Base-by-base conservation (phyloP, 2,329 filamentous ascomycete genomes). In the Venturia asperata region DNA sequence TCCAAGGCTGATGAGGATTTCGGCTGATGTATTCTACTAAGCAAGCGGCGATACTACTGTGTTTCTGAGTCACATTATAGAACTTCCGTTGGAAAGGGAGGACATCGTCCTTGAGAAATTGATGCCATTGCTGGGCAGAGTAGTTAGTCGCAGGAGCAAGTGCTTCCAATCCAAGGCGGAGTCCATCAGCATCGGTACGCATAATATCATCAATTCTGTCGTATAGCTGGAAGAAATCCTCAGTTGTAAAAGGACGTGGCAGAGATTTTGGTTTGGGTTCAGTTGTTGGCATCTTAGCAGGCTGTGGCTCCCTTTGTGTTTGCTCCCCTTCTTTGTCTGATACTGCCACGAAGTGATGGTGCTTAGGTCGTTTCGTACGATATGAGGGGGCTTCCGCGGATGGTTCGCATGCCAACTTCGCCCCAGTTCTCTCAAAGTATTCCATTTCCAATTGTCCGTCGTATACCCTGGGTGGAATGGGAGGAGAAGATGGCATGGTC, bases 201-300 rank as follows among this genome's bases (percentile, higher is more conserved):
- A 61, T 41, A n/a, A 34, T 42, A 58, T 34, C 55, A 24, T 58
- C 34, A 43, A 61, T 42, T 41, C 13, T 61, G 5, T 61, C 37
- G 19, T 61, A 61, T 2, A 61, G n/a, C 34, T 61, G n/a, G 11
- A 61, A 21, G 24, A 61, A 61, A n/a, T 61, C 58, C 13, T 61
- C 58, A 7, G n/a, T 21, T 37, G 34, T 61, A 21, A 61, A 61
- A 17, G 49, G 49, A 9, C 49, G 49, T 56, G 49, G 49, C 13
- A 56, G 49, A 30, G 49, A n/a, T 9, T 9, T 15, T 17, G n/a
- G 15, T 37, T 34, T 19, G 7, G 30, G 13, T 37, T 56, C 27
- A 17, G 34, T 10, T 56, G 13, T 34, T 17, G 49, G 49, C 17
- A 15, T 34, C 6, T 17, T 21, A 11, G 13, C 49, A 34, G 27